A percentile compares a stretch with the other conserved stretches of the same genome.
Conservation (phyloP, 2,329 filamentous ascomycete species). For the Alternaria longipes region DNA sequence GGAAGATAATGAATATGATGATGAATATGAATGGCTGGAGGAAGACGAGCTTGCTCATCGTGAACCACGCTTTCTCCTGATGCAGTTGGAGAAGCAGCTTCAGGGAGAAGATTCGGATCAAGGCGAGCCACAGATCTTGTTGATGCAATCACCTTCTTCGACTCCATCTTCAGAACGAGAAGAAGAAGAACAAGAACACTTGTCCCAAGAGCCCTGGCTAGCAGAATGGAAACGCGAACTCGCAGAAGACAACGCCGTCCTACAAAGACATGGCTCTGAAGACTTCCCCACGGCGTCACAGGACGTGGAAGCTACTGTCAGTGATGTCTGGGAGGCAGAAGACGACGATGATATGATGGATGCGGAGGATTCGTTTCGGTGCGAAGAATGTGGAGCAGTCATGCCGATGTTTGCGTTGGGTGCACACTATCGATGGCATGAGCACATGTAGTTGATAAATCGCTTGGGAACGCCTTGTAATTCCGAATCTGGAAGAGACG, state of each 20-base stretch:
- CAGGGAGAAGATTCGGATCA: not conserved
- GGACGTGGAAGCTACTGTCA: constrained; percentile 22
- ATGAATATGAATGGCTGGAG: not conserved
- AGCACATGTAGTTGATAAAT: not conserved
- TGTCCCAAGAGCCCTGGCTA: not conserved
- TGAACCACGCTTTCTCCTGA: not conserved
- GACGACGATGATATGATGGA: constrained; percentile 47
- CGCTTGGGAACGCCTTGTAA: too few species aligned
- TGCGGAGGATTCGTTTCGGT: constrained; percentile 47
- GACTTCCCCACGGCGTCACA: constrained; percentile 42
- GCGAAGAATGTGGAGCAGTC: constrained; percentile 61
- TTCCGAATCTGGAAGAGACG: fast-evolving
- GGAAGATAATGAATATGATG: not conserved
- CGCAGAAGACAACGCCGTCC: not conserved
- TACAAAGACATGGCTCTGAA: constrained; percentile 40
- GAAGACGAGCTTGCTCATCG: not conserved
- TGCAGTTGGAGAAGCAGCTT: too few species aligned
- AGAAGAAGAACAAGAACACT: not conserved
- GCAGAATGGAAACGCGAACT: not conserved
- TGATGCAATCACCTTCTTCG: not conserved
- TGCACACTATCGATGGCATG: constrained; percentile 66
- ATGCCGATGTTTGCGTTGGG: constrained; percentile 67
- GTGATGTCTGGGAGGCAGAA: constrained; percentile 35
- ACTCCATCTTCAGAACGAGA: not conserved
- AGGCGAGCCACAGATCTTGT: not conserved